These are phyloP conservation scores for Pseudonectria foliicola DNA, from an alignment of 2,329 filamentous ascomycete genomes.

Conservation along the genomic window DNA sequence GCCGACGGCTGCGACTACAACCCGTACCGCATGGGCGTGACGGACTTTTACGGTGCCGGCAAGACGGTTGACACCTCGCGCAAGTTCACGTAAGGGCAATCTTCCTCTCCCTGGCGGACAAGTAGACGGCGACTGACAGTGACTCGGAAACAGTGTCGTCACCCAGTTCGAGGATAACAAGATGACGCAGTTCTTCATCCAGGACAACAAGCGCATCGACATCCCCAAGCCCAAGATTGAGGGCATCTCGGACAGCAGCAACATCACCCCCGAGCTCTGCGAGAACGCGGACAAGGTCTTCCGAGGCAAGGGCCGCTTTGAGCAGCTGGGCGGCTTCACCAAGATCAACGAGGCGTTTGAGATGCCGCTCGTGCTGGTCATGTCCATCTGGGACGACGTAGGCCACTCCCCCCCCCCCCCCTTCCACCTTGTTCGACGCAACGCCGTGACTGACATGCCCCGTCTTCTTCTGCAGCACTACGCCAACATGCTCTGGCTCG, in stretches of 20 bases:
- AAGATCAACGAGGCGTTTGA: slow-evolving; percentile 48
- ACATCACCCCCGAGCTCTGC: slow-evolving; percentile 52
- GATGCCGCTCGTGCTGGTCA: slow-evolving; percentile 56
- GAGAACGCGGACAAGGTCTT: slow-evolving; percentile 48
- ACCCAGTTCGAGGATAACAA: slow-evolving; percentile 36
- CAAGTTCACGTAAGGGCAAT: slow-evolving; percentile 39
- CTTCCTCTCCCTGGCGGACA: slow-evolving; percentile 41
- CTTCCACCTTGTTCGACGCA: no score
- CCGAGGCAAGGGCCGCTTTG: slow-evolving; percentile 42
- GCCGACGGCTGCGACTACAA: slow-evolving; percentile 39
- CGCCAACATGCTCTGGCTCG: slow-evolving; percentile 65
- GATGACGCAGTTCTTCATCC: slow-evolving; percentile 35
- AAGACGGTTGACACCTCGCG: slow-evolving; percentile 28
- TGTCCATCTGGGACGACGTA: slow-evolving; percentile 47
- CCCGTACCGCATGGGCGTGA: slow-evolving; percentile 27
- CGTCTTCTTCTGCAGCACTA: slow-evolving; percentile 41
- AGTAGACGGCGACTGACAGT: slow-evolving; percentile 30
- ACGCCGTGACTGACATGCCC: no score
- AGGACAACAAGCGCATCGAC: slow-evolving; percentile 39
- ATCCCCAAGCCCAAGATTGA: slow-evolving; percentile 27
- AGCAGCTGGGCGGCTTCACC: slow-evolving; percentile 46
- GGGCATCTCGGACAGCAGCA: slow-evolving; percentile 33
- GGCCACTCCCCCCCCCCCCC: no score
- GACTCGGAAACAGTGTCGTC: slow-evolving; percentile 41
- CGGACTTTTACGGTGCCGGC: slow-evolving; percentile 28